Conservation (phyloP, 1,139 yeast genomes). For the Yamadazyma friedrichii region DNA sequence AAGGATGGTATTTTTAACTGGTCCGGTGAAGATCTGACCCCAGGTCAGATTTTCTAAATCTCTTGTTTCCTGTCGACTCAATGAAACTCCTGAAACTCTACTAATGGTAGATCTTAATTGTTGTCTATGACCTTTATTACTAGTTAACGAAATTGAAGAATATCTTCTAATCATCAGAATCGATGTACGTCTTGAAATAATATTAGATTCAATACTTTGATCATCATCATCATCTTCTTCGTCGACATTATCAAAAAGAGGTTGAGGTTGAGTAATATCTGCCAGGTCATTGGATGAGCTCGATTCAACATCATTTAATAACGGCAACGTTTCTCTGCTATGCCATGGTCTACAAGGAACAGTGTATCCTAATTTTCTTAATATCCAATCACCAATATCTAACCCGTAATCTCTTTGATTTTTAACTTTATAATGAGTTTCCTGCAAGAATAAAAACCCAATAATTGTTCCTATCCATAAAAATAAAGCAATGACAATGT, state of each 20-base stretch:
- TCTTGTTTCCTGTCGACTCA: slow-evolving; percentile 11
- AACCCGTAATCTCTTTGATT: slow-evolving; percentile 49
- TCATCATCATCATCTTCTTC: slow-evolving; percentile 12
- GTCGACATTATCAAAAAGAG: slow-evolving; percentile 9
- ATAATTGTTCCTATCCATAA: slow-evolving; percentile 37
- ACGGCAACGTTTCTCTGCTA: slow-evolving; percentile 12
- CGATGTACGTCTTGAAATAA: slow-evolving; percentile 35
- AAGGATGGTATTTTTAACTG: slow-evolving; percentile 14
- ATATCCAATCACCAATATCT: slow-evolving; percentile 49
- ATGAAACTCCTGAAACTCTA: slow-evolving; percentile 14
- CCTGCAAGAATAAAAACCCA: slow-evolving; percentile 58
- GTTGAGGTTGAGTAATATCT: slow-evolving; percentile 12
- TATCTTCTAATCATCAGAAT: slow-evolving; percentile 39
- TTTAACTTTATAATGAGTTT: slow-evolving; percentile 49
- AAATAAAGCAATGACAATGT: slow-evolving; percentile 49
- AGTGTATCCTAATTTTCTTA: slow-evolving; percentile 30
- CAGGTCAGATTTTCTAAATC: slow-evolving; percentile 10
- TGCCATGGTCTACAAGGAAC: slow-evolving; percentile 15
- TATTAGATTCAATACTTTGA: slow-evolving; percentile 18
- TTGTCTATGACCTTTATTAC: slow-evolving; percentile 5
- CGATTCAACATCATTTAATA: slow-evolving; percentile 7
- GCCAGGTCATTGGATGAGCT: slow-evolving; percentile 6
- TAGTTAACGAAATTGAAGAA: slow-evolving; percentile 25
- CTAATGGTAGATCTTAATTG: slow-evolving; percentile 13
- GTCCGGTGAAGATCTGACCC: slow-evolving; percentile 13